Percentiles rank a stretch among this genome's conserved stretches.
These are phyloP conservation scores for Yamagishiella unicocca DNA, from an alignment of 139 green algal species.

Conservation along the genomic window DNA sequence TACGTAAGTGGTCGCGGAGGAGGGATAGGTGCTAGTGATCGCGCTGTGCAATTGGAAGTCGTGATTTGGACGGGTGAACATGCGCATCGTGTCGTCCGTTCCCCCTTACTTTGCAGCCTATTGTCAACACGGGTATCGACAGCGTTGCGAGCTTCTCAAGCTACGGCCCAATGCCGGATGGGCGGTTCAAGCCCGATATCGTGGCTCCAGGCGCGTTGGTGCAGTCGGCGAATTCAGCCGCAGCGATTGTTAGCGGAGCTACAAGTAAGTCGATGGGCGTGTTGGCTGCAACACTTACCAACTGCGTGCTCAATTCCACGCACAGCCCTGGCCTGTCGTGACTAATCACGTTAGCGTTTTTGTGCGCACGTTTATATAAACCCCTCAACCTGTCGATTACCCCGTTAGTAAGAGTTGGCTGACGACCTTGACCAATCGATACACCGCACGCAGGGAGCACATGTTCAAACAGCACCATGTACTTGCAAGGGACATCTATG, in stretches of 20 bases:
- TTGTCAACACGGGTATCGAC: neutral
- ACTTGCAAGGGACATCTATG: slow-evolving; percentile 1
- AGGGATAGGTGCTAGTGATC: too few relatives aligned
- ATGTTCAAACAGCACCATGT: neutral
- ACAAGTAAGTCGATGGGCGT: neutral
- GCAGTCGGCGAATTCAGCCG: neutral
- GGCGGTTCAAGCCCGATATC: neutral
- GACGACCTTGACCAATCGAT: too few relatives aligned
- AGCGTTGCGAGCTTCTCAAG: neutral
- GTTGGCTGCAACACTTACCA: too few relatives aligned
- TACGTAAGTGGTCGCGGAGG: slow-evolving; percentile 3
- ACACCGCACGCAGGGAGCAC: neutral
- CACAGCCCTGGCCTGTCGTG: too few relatives aligned
- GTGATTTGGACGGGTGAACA: too few relatives aligned
- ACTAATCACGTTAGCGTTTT: too few relatives aligned
- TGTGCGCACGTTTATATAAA: too few relatives aligned
- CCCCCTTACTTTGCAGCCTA: neutral
- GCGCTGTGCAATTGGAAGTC: too few relatives aligned
- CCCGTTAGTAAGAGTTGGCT: too few relatives aligned
- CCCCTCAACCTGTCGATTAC: too few relatives aligned
- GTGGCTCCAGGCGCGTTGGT: neutral
- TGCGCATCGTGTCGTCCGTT: too few relatives aligned
- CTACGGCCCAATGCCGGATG: neutral
- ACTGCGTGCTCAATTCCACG: too few relatives aligned
- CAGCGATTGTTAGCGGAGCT: neutral